Conservation (phyloP, 1,284 basidiomycete genomes). For the Moesziomyces antarcticus region DNA sequence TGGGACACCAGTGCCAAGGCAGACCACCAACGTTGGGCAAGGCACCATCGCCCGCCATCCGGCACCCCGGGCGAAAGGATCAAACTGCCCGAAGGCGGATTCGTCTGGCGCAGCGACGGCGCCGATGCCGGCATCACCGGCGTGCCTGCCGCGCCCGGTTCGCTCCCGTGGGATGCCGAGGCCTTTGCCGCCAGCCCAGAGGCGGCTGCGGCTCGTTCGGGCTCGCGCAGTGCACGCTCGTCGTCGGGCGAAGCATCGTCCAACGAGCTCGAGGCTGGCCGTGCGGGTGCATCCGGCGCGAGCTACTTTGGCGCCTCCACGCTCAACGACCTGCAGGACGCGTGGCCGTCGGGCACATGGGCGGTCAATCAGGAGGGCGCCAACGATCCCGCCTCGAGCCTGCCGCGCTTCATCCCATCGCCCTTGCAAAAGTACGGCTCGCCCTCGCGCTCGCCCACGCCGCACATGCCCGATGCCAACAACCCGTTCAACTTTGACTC, state of each 20-base stretch:
- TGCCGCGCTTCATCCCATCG: slow-evolving; percentile 45
- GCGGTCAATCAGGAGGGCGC: slow-evolving; percentile 32
- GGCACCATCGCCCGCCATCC: slow-evolving; percentile 48
- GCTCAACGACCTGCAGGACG: slow-evolving; percentile 43
- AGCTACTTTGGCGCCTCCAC: slow-evolving; percentile 41
- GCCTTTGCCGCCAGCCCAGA: slow-evolving; percentile 43
- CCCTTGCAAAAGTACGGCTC: slow-evolving; percentile 35
- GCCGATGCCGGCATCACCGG: slow-evolving; percentile 33
- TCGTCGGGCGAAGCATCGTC: slow-evolving; percentile 34
- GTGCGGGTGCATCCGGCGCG: not conserved
- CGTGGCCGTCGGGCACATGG: slow-evolving; percentile 45
- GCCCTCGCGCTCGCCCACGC: slow-evolving; percentile 28
- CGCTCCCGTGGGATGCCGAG: slow-evolving; percentile 37
- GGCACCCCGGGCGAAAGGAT: slow-evolving; percentile 30
- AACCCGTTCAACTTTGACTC: slow-evolving; percentile 36
- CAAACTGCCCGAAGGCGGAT: slow-evolving; percentile 53
- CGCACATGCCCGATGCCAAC: slow-evolving; percentile 9
- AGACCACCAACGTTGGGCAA: slow-evolving; percentile 55
- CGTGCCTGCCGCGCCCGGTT: slow-evolving; percentile 15
- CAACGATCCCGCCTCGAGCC: slow-evolving; percentile 23
- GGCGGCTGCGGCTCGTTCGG: slow-evolving; percentile 11
- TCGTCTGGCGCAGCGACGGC: slow-evolving; percentile 54
- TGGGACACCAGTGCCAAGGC: slow-evolving; percentile 28
- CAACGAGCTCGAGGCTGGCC: slow-evolving; percentile 31
- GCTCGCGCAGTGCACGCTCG: slow-evolving; percentile 24